phyloP scores from a whole-genome alignment of 2,329 filamentous ascomycete genomes.

The Cladophialophora bantiana region DNA sequence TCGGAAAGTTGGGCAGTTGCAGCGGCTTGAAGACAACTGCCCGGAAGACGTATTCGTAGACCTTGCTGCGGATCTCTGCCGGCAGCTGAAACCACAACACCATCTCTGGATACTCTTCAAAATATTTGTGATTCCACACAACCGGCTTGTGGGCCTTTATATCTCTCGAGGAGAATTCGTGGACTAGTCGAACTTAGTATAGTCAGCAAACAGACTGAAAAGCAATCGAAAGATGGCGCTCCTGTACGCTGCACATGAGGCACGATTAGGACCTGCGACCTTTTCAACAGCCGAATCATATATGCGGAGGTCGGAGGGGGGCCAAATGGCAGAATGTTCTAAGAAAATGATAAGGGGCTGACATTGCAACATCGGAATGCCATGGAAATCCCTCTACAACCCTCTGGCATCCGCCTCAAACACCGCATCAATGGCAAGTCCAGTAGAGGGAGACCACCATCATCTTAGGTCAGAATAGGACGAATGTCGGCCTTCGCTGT shows the following conservation, averaged over 20 bases:
- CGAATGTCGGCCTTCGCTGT: background rate
- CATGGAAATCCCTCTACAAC: background rate
- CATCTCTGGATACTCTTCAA: constrained; percentile 9
- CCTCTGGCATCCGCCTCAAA: background rate
- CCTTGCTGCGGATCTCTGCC: constrained; percentile 14
- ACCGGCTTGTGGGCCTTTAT: background rate
- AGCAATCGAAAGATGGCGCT: background rate
- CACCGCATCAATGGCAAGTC: background rate
- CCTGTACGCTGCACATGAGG: background rate
- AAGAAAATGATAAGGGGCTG: background rate
- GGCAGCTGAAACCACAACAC: constrained; percentile 18
- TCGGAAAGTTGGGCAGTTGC: background rate
- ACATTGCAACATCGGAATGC: background rate
- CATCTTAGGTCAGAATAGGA: background rate
- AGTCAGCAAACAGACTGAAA: background rate
- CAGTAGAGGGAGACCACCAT: background rate
- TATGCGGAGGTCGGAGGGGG: background rate
- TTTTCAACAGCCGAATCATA: too few species aligned
- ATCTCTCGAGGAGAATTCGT: background rate
- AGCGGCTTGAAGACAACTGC: constrained; percentile 16
- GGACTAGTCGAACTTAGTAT: background rate
- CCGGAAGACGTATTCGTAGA: constrained; percentile 18
- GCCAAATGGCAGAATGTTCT: background rate
- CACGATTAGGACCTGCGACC: background rate
- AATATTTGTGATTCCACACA: background rate